These are phyloP conservation scores for Amanita brunnescens DNA, from an alignment of 768 basidiomycete species.

Conservation along the genomic window DNA sequence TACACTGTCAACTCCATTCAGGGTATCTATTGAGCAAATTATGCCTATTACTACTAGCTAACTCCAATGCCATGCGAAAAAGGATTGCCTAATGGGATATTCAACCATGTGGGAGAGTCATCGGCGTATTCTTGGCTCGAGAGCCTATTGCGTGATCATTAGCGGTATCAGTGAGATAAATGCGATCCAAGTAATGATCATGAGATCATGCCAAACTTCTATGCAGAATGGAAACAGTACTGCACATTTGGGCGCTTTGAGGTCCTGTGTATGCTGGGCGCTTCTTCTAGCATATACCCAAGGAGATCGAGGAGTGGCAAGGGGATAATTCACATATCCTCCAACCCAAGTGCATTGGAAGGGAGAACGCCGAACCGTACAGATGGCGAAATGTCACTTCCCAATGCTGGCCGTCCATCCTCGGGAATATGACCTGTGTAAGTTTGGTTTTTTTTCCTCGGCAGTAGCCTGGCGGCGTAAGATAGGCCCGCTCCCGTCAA, in stretches of 20 bases:
- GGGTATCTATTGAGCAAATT: constrained; percentile 6
- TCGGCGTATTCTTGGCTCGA: background rate
- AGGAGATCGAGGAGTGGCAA: background rate
- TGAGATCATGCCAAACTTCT: background rate
- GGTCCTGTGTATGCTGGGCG: background rate
- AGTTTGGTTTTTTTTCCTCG: constrained; percentile 12
- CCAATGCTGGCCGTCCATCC: constrained; percentile 12
- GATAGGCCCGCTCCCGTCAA: constrained; percentile 50
- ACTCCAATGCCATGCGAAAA: constrained; percentile 9
- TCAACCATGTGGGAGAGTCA: constrained; percentile 8
- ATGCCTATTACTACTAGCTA: background rate
- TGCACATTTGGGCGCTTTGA: background rate
- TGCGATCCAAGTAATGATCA: background rate
- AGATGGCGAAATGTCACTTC: constrained; percentile 7
- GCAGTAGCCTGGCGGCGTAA: constrained; percentile 29
- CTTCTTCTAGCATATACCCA: background rate
- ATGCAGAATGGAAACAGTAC: background rate
- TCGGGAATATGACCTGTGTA: constrained; percentile 9
- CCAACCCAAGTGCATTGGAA: constrained; percentile 7
- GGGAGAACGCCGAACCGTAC: background rate
- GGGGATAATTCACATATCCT: constrained; percentile 1
- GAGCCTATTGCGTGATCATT: background rate
- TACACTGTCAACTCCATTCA: background rate
- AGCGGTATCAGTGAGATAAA: background rate
- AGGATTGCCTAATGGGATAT: constrained; percentile 7